These are phyloP conservation scores for Volutella citrinella DNA, from an alignment of 2,329 filamentous ascomycete genomes.

Conservation along the genomic window DNA sequence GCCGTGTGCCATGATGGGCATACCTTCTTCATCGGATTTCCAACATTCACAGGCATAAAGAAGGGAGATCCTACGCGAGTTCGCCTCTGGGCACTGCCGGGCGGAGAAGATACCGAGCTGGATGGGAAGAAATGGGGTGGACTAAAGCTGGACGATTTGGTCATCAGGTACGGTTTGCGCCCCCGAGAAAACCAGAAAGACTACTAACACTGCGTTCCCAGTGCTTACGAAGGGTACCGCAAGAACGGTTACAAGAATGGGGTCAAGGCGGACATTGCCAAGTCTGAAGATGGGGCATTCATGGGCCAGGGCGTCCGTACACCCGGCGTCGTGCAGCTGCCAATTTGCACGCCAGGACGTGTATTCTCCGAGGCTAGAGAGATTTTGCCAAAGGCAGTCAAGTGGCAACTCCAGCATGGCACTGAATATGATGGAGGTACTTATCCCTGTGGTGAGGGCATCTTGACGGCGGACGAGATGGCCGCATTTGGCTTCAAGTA, in stretches of 20 bases:
- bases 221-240: neutral
- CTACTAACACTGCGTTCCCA: neutral
- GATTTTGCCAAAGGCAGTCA: neutral
- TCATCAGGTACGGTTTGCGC: neutral
- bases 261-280: neutral
- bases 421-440: neutral
- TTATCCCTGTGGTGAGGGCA: neutral
- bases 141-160: neutral
- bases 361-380: neutral
- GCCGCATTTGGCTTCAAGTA: no score
- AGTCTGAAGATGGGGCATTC: neutral
- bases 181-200: no score
- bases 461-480: no score
- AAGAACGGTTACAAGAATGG: neutral
- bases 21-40: neutral
- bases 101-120: neutral
- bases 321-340: neutral
- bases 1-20: neutral
- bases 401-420: no score
- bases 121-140: neutral
- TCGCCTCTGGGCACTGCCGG: neutral
- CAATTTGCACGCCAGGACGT: neutral
- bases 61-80: neutral
- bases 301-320: neutral
- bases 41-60: neutral